Percentiles rank a stretch among this genome's conserved stretches.
These are phyloP conservation scores for Botryosphaeria dothidea DNA, from an alignment of 2,329 filamentous ascomycete species.

Conservation along the genomic window DNA sequence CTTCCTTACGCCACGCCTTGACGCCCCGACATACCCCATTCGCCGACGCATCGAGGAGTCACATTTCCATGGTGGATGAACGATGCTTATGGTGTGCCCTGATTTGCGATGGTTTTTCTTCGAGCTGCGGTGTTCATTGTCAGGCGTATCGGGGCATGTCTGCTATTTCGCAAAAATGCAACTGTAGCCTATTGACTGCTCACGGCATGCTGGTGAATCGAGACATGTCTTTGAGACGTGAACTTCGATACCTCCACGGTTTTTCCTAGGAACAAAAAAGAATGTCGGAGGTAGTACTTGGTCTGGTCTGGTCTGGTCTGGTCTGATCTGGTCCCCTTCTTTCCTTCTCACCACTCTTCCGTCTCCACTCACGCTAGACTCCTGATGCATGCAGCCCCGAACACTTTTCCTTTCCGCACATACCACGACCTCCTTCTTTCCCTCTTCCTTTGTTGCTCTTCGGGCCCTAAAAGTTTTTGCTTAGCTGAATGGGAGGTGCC, in stretches of 20 bases:
- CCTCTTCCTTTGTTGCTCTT: slow-evolving; percentile 4
- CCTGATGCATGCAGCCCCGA: slow-evolving; percentile 4
- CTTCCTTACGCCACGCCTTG: slow-evolving; percentile 11
- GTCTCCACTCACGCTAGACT: slow-evolving; percentile 6
- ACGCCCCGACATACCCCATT: slow-evolving; percentile 18
- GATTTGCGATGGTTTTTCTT: slow-evolving; percentile 19
- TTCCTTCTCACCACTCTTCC: slow-evolving; percentile 1
- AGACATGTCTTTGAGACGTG: slow-evolving; percentile 4
- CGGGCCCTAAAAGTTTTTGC: slow-evolving; percentile 14
- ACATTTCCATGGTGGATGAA: slow-evolving; percentile 15
- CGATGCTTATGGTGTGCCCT: slow-evolving; percentile 19
- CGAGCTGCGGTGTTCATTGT: slow-evolving; percentile 17
- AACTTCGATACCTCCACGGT: background rate
- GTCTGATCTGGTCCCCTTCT: background rate
- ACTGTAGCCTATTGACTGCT: slow-evolving; percentile 11
- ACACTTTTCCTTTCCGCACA: slow-evolving; percentile 7
- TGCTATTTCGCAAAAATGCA: slow-evolving; percentile 20
- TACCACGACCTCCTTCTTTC: slow-evolving; percentile 2
- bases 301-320: background rate
- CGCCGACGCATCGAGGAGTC: slow-evolving; percentile 15
- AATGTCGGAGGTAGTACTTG: background rate
- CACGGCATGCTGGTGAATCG: slow-evolving; percentile 10
- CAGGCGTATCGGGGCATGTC: slow-evolving; percentile 14
- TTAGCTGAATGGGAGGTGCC: slow-evolving; percentile 15
- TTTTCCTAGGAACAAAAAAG: background rate